These are phyloP conservation scores for Ogataea angusta DNA, from an alignment of 805 yeast species.

Conservation along the genomic window DNA sequence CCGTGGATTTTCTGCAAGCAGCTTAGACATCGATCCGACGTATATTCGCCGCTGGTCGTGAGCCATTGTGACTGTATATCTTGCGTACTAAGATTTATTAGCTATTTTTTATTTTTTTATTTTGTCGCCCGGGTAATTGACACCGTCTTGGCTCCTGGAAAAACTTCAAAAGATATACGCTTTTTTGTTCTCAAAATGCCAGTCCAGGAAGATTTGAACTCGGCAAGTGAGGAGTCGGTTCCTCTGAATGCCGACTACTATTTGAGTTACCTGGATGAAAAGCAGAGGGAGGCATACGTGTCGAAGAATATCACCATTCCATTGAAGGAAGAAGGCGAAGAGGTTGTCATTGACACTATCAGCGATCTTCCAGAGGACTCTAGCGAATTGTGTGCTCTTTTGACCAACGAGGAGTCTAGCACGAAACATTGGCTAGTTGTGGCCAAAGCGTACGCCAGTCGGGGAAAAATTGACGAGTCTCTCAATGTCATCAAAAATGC, in stretches of 20 bases:
- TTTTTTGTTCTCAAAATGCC: slow-evolving; percentile 10
- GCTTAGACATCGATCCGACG: slow-evolving; percentile 64
- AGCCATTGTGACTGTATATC: neutral
- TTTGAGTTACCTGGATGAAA: slow-evolving; percentile 20
- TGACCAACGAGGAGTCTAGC: slow-evolving; percentile 77
- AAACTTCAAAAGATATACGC: slow-evolving; percentile 6
- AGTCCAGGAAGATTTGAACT: slow-evolving; percentile 9
- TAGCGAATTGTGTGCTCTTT: slow-evolving; percentile 69
- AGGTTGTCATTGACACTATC: slow-evolving; percentile 76
- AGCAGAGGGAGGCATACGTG: slow-evolving; percentile 22
- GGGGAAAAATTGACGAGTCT: slow-evolving; percentile 58
- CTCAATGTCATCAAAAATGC: slow-evolving; percentile 61
- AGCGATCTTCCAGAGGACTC: slow-evolving; percentile 90
- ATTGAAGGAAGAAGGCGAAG: slow-evolving; percentile 70
- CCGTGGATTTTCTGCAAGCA: slow-evolving; percentile 41
- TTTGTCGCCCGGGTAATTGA: slow-evolving; percentile 10
- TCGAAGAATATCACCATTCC: slow-evolving; percentile 51
- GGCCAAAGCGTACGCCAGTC: slow-evolving; percentile 74
- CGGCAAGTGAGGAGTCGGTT: slow-evolving; percentile 15
- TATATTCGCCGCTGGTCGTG: slow-evolving; percentile 37
- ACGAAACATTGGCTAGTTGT: slow-evolving; percentile 80
- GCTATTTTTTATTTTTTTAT: slow-evolving; percentile 1
- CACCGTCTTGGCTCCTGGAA: slow-evolving; percentile 5
- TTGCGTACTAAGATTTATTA: neutral
- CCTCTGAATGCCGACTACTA: slow-evolving; percentile 29